These are phyloP conservation scores for Sporothrix dimorphospora DNA, from an alignment of 2,329 filamentous ascomycete genomes.

Conservation along the genomic window DNA sequence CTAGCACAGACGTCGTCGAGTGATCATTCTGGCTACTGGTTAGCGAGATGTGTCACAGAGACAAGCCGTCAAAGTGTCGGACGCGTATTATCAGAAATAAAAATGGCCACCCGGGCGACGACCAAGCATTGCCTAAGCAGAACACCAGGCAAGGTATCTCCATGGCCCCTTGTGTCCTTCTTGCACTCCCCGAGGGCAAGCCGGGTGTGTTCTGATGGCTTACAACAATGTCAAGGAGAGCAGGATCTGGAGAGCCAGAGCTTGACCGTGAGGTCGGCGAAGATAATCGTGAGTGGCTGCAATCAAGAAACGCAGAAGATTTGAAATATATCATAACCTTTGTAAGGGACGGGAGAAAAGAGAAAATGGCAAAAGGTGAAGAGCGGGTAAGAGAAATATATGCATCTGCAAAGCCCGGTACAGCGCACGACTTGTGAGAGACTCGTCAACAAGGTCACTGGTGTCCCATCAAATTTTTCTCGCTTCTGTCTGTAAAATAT, in stretches of 20 bases:
- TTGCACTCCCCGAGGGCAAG: conserved; percentile 5
- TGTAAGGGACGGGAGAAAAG: neutral
- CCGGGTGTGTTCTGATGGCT: neutral
- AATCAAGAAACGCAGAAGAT: too few relatives aligned
- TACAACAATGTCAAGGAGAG: neutral
- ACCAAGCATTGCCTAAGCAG: conserved; percentile 11
- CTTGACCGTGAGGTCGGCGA: neutral
- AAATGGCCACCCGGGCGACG: neutral
- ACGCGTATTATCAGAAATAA: conserved; percentile 15
- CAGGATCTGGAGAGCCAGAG: neutral
- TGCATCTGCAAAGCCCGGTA: neutral
- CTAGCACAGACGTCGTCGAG: neutral
- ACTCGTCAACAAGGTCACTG: neutral
- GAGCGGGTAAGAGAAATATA: neutral
- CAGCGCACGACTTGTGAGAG: neutral
- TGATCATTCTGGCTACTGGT: neutral
- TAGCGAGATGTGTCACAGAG: conserved; percentile 19
- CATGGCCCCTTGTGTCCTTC: neutral
- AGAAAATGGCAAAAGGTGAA: neutral
- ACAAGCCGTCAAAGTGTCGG: conserved; percentile 4
- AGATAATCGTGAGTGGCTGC: too few relatives aligned
- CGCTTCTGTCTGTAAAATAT: neutral
- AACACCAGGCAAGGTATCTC: neutral
- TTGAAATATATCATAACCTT: neutral
- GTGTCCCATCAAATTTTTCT: neutral